These are phyloP conservation scores for Citrus inodora DNA, from an alignment of 345 rosid genomes.

Conservation along the genomic window DNA sequence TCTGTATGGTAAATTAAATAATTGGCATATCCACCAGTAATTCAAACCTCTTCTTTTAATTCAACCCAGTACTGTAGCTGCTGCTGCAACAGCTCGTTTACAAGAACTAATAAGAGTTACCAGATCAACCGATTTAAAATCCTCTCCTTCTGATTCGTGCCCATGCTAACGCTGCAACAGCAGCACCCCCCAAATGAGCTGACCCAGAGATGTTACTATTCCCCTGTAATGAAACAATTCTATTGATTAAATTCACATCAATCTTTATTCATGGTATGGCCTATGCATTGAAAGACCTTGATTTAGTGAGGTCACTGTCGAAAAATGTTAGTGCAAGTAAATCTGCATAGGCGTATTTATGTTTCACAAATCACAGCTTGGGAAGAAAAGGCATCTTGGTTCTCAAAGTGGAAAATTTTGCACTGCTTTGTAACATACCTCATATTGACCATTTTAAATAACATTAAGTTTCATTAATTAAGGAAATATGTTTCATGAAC, in stretches of 20 bases:
- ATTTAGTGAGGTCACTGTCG: neutral
- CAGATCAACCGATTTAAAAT: slow-evolving; percentile 23
- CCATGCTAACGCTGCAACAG: slow-evolving; percentile 85
- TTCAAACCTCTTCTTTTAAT: neutral
- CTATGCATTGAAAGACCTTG: neutral
- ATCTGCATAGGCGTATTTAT: neutral
- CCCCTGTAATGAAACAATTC: slow-evolving; percentile 42
- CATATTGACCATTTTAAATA: neutral
- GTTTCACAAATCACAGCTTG: neutral
- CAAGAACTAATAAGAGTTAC: neutral
- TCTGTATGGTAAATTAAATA: neutral
- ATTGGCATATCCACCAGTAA: neutral
- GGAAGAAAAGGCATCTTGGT: neutral
- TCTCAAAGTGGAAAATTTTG: neutral
- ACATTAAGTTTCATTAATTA: neutral
- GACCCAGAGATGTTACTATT: slow-evolving; percentile 79
- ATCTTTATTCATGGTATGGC: neutral
- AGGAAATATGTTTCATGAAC: neutral
- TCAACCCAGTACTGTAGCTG: neutral
- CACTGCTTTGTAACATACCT: neutral
- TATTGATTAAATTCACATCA: neutral
- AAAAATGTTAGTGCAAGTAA: neutral
- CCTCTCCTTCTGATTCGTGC: slow-evolving; percentile 61
- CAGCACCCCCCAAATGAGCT: slow-evolving; percentile 92
- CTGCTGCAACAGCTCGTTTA: neutral